phyloP scores from a whole-genome alignment of 495 filamentous ascomycete genomes.

The Talaromyces thailandensis region DNA sequence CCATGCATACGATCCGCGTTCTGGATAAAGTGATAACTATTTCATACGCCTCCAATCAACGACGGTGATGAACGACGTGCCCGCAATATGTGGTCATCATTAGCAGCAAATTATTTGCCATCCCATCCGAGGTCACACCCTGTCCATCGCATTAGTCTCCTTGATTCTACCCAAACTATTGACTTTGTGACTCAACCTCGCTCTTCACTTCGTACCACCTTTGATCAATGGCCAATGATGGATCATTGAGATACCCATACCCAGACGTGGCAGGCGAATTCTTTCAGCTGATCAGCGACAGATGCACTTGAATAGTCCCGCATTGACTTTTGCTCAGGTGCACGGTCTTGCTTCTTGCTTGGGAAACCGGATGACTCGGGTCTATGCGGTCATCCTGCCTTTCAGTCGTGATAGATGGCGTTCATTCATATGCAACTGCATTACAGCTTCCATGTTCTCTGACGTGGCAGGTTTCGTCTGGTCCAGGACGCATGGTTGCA shows the following conservation, averaged over 20 bases:
- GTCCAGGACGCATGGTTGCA: constrained; percentile 13
- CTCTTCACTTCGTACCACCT: background rate
- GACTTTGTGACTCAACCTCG: background rate
- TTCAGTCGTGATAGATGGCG: constrained; percentile 33
- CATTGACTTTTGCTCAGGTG: constrained; percentile 36
- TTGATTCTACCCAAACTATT: background rate
- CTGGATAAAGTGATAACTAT: constrained; percentile 2
- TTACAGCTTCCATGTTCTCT: constrained; percentile 36
- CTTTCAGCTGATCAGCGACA: constrained; percentile 40
- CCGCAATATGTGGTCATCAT: background rate
- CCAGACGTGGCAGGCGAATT: constrained; percentile 14
- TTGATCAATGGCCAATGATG: constrained; percentile 5
- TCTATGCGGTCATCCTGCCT: constrained; percentile 20
- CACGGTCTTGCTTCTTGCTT: constrained; percentile 17
- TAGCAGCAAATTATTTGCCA: background rate
- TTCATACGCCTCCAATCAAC: constrained; percentile 6
- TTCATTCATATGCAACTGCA: constrained; percentile 36
- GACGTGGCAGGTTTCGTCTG: constrained; percentile 40
- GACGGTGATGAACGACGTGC: background rate
- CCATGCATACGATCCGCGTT: constrained; percentile 3
- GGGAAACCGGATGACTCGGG: background rate
- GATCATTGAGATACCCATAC: background rate
- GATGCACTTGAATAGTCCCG: constrained; percentile 38
- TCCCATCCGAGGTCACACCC: background rate
- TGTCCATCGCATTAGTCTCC: background rate